Conservation (phyloP, 805 yeast genomes). For the Kazachstania taianensis region DNA sequence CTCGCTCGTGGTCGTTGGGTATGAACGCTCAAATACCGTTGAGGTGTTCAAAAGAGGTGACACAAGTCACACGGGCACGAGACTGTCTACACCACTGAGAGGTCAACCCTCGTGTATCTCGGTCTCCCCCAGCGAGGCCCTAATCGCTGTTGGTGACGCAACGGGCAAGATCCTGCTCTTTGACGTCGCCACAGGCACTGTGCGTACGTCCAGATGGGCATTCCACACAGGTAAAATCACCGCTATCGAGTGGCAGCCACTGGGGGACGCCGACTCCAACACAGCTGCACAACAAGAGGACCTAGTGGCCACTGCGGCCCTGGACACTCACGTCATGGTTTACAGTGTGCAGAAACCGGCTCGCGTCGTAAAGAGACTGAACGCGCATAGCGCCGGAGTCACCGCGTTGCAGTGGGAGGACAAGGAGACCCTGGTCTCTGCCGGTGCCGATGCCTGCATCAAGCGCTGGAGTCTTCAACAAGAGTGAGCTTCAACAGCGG, state of each 20-base stretch:
- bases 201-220: constrained; percentile 87
- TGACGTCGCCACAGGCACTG: constrained; percentile 39
- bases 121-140: constrained; percentile 59
- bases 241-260: constrained; percentile 60
- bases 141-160: constrained; percentile 75
- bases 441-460: constrained; percentile 74
- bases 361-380: constrained; percentile 59
- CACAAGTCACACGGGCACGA: constrained; percentile 22
- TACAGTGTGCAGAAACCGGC: constrained; percentile 74
- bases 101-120: constrained; percentile 53
- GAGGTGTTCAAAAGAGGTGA: constrained; percentile 32
- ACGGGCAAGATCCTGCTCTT: constrained; percentile 80
- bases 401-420: constrained; percentile 62
- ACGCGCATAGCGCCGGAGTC: constrained; percentile 87
- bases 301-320: constrained; percentile 65
- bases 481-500: not conserved
- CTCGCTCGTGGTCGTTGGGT: constrained; percentile 40
- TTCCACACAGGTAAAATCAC: constrained; percentile 82
- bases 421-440: constrained; percentile 42
- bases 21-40: constrained; percentile 32
- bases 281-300: too few relatives aligned
- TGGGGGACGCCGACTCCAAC: constrained; percentile 36
- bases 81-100: constrained; percentile 37
- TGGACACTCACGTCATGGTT: constrained; percentile 72
- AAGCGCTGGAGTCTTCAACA: constrained; percentile 50